Evolutionary conservation across 257 asterid species (phyloP).

Genomic region (Linderniella brevidens): DNA sequence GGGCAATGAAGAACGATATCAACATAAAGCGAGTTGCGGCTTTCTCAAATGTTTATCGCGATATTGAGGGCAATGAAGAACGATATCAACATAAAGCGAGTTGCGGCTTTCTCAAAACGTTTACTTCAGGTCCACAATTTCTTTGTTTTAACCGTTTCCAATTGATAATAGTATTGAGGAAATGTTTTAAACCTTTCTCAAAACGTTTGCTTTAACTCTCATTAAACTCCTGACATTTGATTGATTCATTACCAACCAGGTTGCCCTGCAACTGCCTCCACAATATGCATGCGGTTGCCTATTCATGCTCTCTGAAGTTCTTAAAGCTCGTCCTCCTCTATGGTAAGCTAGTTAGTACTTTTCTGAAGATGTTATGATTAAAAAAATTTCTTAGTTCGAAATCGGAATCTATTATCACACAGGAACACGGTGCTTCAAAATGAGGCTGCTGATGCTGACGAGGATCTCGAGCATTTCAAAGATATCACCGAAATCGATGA

Average conservation of each 20-base stretch:
- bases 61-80: conserved; percentile 82
- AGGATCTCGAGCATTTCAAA: conserved; percentile 82
- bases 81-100: conserved; percentile 71
- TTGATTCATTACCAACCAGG: conserved; percentile 24
- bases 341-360: conserved; percentile 37
- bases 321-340: conserved; percentile 80
- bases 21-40: conserved; percentile 76
- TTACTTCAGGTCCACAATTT: conserved; percentile 57
- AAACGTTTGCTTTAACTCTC: not conserved
- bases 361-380: not conserved
- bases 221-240: not conserved
- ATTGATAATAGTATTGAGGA: not conserved
- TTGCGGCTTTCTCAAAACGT: conserved; percentile 88
- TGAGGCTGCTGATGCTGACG: conserved; percentile 69
- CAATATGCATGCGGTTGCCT: conserved; percentile 96
- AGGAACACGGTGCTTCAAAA: conserved; percentile 76
- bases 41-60: conserved; percentile 78
- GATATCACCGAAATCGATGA: conserved; percentile 51
- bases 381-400: conserved; percentile 6
- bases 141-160: conserved; percentile 3
- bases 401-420: conserved; percentile 12
- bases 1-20: conserved; percentile 93
- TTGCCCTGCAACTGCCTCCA: conserved; percentile 86
- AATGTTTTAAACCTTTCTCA: not conserved
- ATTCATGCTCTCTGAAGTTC: conserved; percentile 84